Conservation (phyloP, 805 yeast species). For the Teunomyces lycoperdinae region DNA sequence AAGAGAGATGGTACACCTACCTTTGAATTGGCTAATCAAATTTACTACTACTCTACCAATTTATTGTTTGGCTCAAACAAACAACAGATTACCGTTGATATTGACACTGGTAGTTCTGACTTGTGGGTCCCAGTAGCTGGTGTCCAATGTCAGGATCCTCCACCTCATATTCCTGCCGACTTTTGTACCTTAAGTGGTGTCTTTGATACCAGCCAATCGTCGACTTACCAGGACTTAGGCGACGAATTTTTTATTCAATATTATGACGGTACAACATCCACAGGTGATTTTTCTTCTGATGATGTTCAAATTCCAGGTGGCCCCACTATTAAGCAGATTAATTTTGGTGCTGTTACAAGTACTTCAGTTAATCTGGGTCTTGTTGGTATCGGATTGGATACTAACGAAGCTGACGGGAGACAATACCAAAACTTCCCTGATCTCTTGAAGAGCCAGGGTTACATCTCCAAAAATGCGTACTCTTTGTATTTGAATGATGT, state of each 20-base stretch:
- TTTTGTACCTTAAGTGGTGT: constrained; percentile 7
- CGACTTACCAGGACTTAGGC: constrained; percentile 5
- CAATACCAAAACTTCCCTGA: constrained; percentile 12
- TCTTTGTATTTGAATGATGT: constrained; percentile 15
- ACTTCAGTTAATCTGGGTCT: constrained; percentile 6
- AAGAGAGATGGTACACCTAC: constrained; percentile 1
- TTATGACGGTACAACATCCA: constrained; percentile 5
- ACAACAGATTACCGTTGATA: constrained; percentile 8
- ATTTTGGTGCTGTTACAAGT: constrained; percentile 8
- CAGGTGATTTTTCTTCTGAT: constrained; percentile 7
- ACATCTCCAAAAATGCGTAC: constrained; percentile 9
- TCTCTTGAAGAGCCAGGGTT: constrained; percentile 10
- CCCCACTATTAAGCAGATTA: constrained; percentile 1
- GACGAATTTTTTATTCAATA: constrained; percentile 6
- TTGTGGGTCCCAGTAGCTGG: constrained; percentile 7
- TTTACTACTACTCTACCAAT: constrained; percentile 7
- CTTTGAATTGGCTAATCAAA: constrained; percentile 5
- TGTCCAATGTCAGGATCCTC: neutral
- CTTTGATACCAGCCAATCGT: constrained; percentile 9
- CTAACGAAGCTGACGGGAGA: constrained; percentile 1
- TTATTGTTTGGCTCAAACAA: constrained; percentile 10
- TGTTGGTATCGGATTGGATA: constrained; percentile 5
- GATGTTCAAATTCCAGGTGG: constrained; percentile 6
- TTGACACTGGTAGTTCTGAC: constrained; percentile 14
- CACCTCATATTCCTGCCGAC: neutral